Evolutionary conservation across 2,329 filamentous ascomycete species (phyloP), one percentile per base, ranked within the genome.

Genomic region (Fusarium odoratissimum): DNA sequence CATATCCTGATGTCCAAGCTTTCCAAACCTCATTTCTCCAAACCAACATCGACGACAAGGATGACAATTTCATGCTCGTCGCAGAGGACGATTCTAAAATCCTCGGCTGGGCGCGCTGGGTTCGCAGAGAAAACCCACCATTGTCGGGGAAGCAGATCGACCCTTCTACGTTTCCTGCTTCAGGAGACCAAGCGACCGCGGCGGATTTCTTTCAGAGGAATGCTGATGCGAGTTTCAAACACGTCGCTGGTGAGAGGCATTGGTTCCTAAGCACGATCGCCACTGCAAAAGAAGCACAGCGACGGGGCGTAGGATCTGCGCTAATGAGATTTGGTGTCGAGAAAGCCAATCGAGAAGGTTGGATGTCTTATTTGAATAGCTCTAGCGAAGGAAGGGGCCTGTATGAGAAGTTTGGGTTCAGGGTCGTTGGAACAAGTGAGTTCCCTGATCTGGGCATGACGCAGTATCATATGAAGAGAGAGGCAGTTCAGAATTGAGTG

Each of bases 161-260:
- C 4, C 52, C 76, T 4, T 67, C 67, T 45, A 45, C 77, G 19
- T 80, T 75, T 49, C 76, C 78, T 11, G 58, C 72, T 14, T 55
- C 61, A 8, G 76, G 77, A 17, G 74, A 80, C 30, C 80, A 75
- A 49, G 73, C 73, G 33, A 73, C 84, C 16, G 84, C 82, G 1
- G 76, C 79, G 14, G 54, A 75, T 11, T 87, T 87, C 78, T 86
- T 87, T 57, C 78, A 79, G 59, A 70, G 69, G 9, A 80, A 79
- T 28, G 64, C 62, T 42, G 73, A 77, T 38, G 77, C 70, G 4
- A 67, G 71, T 23, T 45, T 40, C 11, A 62, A 74, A 16, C 49
- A 80, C 42, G 76, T 83, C 65, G 75, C 67, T 12, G 74, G 67
- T 6, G 73, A 72, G 1, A 69, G 62, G 10, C 71, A 76, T 51